A percentile compares a stretch with the other conserved stretches of the same genome.
Conservation (phyloP, 192 early-diverging fungal species). For the Obelidium mucronatum region DNA sequence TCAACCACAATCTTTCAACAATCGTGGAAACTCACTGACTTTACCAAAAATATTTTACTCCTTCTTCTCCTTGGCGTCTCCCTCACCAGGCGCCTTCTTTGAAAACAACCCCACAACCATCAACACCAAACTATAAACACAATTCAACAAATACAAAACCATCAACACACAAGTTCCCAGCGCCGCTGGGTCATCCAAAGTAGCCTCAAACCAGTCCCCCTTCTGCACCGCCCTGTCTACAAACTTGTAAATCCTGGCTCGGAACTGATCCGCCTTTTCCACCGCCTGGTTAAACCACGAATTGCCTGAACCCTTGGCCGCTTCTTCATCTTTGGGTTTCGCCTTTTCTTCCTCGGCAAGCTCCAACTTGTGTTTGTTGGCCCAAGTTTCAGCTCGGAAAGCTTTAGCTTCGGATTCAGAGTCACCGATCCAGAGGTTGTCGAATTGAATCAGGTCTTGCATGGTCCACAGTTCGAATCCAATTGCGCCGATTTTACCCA, state of each 20-base stretch:
- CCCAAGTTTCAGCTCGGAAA: slow-evolving; percentile 81
- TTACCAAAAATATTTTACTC: too few species aligned
- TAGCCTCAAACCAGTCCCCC: not conserved
- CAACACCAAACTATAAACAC: not conserved
- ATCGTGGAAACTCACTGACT: too few species aligned
- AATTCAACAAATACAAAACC: not conserved
- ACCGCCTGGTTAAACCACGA: not conserved
- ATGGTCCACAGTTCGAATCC: slow-evolving; percentile 97
- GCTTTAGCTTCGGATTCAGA: slow-evolving; percentile 69
- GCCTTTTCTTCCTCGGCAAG: slow-evolving; percentile 71
- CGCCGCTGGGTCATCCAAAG: slow-evolving; percentile 4
- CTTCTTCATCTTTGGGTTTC: slow-evolving; percentile 9
- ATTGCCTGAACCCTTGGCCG: slow-evolving; percentile 7
- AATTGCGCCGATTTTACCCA: slow-evolving; percentile 81
- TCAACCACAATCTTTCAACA: too few species aligned
- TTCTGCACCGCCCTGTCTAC: not conserved
- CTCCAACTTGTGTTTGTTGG: slow-evolving; percentile 77
- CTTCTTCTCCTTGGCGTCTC: not conserved
- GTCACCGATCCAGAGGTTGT: slow-evolving; percentile 91
- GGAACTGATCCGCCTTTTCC: not conserved
- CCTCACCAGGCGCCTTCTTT: not conserved
- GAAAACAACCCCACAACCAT: not conserved
- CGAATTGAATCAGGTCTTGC: slow-evolving; percentile 85
- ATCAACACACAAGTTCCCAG: not conserved
- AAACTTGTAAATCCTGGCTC: not conserved